Conservation (phyloP, 768 basidiomycete species). For the Tephrocybe rancida region DNA sequence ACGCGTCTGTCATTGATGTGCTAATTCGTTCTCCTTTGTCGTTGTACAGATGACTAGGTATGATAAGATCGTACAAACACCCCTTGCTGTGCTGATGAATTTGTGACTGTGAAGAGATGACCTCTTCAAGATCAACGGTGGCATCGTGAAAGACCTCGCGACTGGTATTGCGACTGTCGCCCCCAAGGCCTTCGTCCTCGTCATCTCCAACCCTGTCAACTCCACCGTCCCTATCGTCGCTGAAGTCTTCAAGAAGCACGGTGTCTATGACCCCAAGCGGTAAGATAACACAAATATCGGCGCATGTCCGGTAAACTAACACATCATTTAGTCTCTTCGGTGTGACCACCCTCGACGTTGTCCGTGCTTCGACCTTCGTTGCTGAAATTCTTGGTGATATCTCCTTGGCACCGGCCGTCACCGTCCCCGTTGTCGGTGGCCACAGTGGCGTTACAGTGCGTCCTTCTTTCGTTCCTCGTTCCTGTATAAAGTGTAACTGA, state of each 20-base stretch:
- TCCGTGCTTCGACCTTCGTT: slow-evolving; percentile 97
- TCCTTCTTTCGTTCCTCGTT: not conserved
- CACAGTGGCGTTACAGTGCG: slow-evolving; percentile 90
- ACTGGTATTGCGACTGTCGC: slow-evolving; percentile 80
- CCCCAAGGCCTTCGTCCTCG: slow-evolving; percentile 91
- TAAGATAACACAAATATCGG: slow-evolving; percentile 30
- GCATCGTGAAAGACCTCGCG: slow-evolving; percentile 93
- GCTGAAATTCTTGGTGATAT: slow-evolving; percentile 73
- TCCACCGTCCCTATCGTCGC: slow-evolving; percentile 97
- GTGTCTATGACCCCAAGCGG: slow-evolving; percentile 92
- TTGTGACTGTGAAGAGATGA: slow-evolving; percentile 65
- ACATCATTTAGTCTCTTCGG: slow-evolving; percentile 75
- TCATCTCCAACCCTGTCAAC: slow-evolving; percentile 99
- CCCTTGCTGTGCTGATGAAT: slow-evolving; percentile 16
- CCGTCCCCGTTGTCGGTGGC: slow-evolving; percentile 92
- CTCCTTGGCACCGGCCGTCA: slow-evolving; percentile 58
- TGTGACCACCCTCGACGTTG: slow-evolving; percentile 97
- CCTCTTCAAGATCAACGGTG: slow-evolving; percentile 99
- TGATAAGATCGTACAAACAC: slow-evolving; percentile 13
- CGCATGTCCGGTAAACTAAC: no score
- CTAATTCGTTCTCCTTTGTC: slow-evolving; percentile 1
- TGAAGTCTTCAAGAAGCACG: slow-evolving; percentile 92
- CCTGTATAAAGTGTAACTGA: not conserved
- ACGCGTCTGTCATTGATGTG: slow-evolving; percentile 6
- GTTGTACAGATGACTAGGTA: slow-evolving; percentile 58